Percentiles rank a stretch among this genome's conserved stretches.
Evolutionary conservation across 345 rosid genomes (phyloP).

Genomic region (Camelina laxa): DNA sequence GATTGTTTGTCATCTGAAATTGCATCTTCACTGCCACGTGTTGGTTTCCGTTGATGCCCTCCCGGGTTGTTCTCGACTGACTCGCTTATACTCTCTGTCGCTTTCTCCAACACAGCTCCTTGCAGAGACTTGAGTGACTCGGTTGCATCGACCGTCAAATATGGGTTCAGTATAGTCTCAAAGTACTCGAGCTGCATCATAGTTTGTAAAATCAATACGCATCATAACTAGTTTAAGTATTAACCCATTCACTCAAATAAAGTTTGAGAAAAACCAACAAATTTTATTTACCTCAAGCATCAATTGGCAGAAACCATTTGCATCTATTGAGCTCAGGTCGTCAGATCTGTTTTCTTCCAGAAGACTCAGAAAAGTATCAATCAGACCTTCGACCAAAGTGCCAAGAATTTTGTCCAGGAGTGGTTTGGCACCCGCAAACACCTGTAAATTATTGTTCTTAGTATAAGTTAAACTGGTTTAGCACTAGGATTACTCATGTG

Average conservation of each 20-base stretch:
- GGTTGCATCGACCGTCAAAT: constrained; percentile 77
- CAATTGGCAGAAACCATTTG: constrained; percentile 96
- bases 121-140: constrained; percentile 81
- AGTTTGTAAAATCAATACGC: constrained; percentile 37
- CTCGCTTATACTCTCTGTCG: constrained; percentile 71
- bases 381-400: constrained; percentile 89
- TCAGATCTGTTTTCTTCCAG: constrained; percentile 68
- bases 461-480: not conserved
- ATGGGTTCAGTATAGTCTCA: constrained; percentile 78
- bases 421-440: constrained; percentile 94
- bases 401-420: constrained; percentile 92
- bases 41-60: constrained; percentile 59
- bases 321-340: constrained; percentile 72
- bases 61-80: constrained; percentile 63
- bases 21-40: constrained; percentile 95
- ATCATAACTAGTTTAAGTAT: constrained; percentile 5
- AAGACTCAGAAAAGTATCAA: constrained; percentile 88
- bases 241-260: not conserved
- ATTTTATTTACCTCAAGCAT: constrained; percentile 78
- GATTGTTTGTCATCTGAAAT: constrained; percentile 77
- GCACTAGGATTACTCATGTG: not conserved
- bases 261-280: not conserved
- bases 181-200: constrained; percentile 88
- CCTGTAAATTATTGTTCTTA: constrained; percentile 51
- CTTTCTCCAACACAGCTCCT: constrained; percentile 86